Percentiles rank a stretch among this genome's conserved stretches.
Evolutionary conservation across 2,329 filamentous ascomycete species (phyloP).

Genomic region (Aspergillus ibericus): DNA sequence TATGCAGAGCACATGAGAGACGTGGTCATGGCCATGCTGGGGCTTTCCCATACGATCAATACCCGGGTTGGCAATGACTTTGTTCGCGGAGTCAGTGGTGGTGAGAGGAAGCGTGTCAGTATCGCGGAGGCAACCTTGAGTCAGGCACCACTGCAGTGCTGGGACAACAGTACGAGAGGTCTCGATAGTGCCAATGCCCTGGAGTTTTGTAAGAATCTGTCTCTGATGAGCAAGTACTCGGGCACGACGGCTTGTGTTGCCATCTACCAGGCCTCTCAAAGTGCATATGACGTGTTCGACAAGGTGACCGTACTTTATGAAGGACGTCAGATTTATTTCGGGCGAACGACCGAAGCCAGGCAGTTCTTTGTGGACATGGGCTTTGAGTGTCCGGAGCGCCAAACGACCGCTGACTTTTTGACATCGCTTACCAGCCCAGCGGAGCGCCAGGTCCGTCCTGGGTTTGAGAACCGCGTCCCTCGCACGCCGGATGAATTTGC

Average conservation of each 20-base stretch:
- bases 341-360: constrained; percentile 58
- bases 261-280: constrained; percentile 49
- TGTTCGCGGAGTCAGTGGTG: constrained; percentile 61
- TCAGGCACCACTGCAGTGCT: constrained; percentile 49
- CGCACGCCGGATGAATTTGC: constrained; percentile 69
- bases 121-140: constrained; percentile 57
- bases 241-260: constrained; percentile 50
- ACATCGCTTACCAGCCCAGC: constrained; percentile 64
- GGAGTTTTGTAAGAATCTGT: constrained; percentile 56
- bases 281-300: constrained; percentile 57
- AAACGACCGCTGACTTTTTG: constrained; percentile 68
- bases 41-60: constrained; percentile 52
- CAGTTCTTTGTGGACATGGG: constrained; percentile 66
- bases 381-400: constrained; percentile 63
- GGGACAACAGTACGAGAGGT: constrained; percentile 52
- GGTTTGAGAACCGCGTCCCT: constrained; percentile 62
- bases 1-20: constrained; percentile 46
- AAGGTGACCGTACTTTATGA: constrained; percentile 69
- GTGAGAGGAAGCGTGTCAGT: constrained; percentile 61
- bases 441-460: constrained; percentile 56
- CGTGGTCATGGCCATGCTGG: constrained; percentile 47
- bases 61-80: constrained; percentile 55
- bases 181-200: constrained; percentile 57
- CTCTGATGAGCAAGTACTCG: constrained; percentile 51
- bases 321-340: constrained; percentile 72